A percentile compares a stretch with the other conserved stretches of the same genome.
Conservation (phyloP, 2,329 filamentous ascomycete species). For the Annulohypoxylon truncatum region DNA sequence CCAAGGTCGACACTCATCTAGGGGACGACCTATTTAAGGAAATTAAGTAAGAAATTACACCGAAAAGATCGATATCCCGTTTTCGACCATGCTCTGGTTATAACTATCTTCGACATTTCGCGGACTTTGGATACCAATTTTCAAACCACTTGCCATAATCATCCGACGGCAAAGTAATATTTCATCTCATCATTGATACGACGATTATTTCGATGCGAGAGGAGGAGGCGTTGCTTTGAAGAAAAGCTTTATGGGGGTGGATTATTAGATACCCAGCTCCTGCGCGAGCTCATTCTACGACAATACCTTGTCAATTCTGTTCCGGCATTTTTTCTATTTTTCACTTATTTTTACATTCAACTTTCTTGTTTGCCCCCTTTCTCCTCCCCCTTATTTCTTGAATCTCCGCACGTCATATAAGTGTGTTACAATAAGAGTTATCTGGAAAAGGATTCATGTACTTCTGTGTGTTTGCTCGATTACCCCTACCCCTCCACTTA, state of each 20-base stretch:
- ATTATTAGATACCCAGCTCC: constrained; percentile 52
- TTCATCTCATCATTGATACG: constrained; percentile 38
- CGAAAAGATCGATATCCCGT: constrained; percentile 17
- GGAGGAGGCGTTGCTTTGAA: constrained; percentile 33
- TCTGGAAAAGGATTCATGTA: constrained; percentile 20
- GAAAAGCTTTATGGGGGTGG: constrained; percentile 37
- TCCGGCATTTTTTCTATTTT: constrained; percentile 9
- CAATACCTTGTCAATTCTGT: constrained; percentile 47
- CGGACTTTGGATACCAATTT: constrained; percentile 31
- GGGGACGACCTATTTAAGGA: constrained; percentile 69
- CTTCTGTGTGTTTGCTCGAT: constrained; percentile 21
- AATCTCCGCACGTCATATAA: constrained; percentile 30
- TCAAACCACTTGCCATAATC: constrained; percentile 36
- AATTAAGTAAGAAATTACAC: constrained; percentile 60
- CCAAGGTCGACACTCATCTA: constrained; percentile 59
- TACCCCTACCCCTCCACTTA: constrained; percentile 11
- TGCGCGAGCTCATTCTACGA: constrained; percentile 50
- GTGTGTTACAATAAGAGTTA: constrained; percentile 30
- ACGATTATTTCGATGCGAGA: constrained; percentile 35
- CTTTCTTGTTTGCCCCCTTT: constrained; percentile 25
- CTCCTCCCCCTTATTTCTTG: constrained; percentile 26
- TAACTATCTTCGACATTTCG: constrained; percentile 6
- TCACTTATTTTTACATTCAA: constrained; percentile 25
- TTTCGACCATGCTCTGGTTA: constrained; percentile 29
- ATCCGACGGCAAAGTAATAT: constrained; percentile 40